Evolutionary conservation across 2,329 filamentous ascomycete species (phyloP), one percentile per base, ranked within the genome.

Genomic region (Elsinoe fawcettii): DNA sequence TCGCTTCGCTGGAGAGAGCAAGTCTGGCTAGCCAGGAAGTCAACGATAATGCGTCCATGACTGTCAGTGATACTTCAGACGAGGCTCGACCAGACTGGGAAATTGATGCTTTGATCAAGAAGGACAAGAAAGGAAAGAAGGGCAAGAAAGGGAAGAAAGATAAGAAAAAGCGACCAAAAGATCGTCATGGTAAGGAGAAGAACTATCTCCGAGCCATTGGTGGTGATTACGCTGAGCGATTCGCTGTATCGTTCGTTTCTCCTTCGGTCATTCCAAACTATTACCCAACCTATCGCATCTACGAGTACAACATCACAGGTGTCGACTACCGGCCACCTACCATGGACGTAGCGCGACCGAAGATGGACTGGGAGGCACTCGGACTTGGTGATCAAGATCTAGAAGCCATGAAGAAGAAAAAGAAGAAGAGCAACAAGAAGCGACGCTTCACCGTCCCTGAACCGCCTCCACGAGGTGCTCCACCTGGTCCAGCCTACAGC

Each of bases 261-360:
- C 88, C 92, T 0, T 97, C 91, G 67, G 77, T 99, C 36, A 88
- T 61, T 2, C 60, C 60, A 14, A 95, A 91, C 66, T 96, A 88
- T 71, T 92, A 91, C 62, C 91, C 91, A 0, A 90, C 88, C 1
- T 73, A 96, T 20, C 83, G 91, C n/a, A 80, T 99, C n/a, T 77
- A 92, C 62, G 89, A 96, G 66, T 99, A 97, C 76, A 97, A 99
- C 69, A 89, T 89, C 56, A 88, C 79, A 0, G 89, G 90, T 0
- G 69, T 96, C 2, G 86, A 90, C 34, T 44, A 54, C 4, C 55
- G 55, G 30, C 55, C 64, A 69, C 0, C 66, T 73, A 1, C 70
- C 76, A 1, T 69, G 66, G 63, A 64, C 62, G 8, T 47, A 16
- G 41, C 30, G 23, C 39, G 54, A 22, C 54, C 54, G 12, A 47